Percentiles rank a stretch among this genome's conserved stretches.
phyloP scores from a whole-genome alignment of 2,329 filamentous ascomycete species.

The Knufia fluminis region DNA sequence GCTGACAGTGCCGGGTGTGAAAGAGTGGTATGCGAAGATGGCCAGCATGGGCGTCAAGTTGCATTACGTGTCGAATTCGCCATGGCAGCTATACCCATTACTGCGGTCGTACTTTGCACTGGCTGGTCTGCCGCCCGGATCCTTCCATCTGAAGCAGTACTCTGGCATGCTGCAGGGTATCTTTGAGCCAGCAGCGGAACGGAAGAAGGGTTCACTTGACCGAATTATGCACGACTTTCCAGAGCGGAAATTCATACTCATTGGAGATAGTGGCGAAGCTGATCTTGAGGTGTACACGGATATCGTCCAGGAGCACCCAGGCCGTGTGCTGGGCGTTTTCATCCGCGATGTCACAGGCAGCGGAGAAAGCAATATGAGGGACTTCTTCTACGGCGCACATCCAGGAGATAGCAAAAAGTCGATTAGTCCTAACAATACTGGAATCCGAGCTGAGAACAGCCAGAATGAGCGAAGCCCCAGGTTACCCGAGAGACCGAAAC shows the following conservation, averaged over 20 bases:
- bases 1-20: conserved; percentile 75
- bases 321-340: conserved; percentile 75
- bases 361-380: conserved; percentile 41
- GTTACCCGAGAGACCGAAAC: conserved; percentile 30
- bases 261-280: conserved; percentile 93
- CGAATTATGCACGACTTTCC: conserved; percentile 84
- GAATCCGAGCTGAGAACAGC: conserved; percentile 15
- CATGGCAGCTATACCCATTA: conserved; percentile 93
- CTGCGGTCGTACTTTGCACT: conserved; percentile 74
- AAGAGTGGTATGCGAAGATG: conserved; percentile 77
- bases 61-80: conserved; percentile 98
- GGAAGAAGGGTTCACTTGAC: conserved; percentile 82
- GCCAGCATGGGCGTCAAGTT: conserved; percentile 72
- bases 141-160: conserved; percentile 93
- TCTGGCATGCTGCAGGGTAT: conserved; percentile 95
- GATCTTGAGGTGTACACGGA: conserved; percentile 97
- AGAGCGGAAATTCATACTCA: conserved; percentile 74
- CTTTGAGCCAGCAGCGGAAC: conserved; percentile 91
- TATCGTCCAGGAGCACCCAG: conserved; percentile 73
- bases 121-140: conserved; percentile 73
- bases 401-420: not conserved
- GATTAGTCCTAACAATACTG: not conserved
- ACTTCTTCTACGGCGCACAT: conserved; percentile 59
- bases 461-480: conserved; percentile 29
- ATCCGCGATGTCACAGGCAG: conserved; percentile 91